Conservation (phyloP, 805 yeast genomes). For the Wickerhamiella azyma region DNA sequence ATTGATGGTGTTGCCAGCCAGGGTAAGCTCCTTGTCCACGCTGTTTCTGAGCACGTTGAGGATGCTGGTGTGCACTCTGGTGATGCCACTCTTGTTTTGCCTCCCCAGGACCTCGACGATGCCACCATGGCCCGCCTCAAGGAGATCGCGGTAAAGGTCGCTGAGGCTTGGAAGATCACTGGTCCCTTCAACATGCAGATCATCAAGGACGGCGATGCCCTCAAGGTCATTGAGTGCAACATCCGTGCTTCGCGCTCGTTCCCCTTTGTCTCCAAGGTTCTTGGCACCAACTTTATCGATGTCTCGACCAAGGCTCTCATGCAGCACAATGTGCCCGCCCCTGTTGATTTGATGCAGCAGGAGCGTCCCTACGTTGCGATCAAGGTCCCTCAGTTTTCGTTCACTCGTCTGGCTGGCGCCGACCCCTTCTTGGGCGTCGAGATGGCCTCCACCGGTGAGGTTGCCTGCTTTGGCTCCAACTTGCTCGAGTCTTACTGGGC, state of each 20-base stretch:
- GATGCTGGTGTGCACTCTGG: slow-evolving; percentile 99
- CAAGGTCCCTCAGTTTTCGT: slow-evolving; percentile 96
- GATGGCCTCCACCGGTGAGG: slow-evolving; percentile 98
- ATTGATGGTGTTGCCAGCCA: slow-evolving; percentile 90
- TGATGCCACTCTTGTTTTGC: slow-evolving; percentile 89
- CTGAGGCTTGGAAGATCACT: slow-evolving; percentile 84
- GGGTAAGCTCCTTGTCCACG: slow-evolving; percentile 84
- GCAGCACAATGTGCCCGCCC: slow-evolving; percentile 57
- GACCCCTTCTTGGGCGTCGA: slow-evolving; percentile 98
- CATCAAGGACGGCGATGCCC: slow-evolving; percentile 86
- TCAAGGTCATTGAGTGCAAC: slow-evolving; percentile 97
- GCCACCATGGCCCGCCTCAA: slow-evolving; percentile 58
- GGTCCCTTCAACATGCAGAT: slow-evolving; percentile 99
- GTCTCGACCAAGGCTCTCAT: slow-evolving; percentile 83
- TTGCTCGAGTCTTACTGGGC: slow-evolving; percentile 93
- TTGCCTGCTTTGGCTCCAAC: slow-evolving; percentile 89
- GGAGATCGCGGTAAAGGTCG: slow-evolving; percentile 86
- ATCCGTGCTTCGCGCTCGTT: slow-evolving; percentile 97
- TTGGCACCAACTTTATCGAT: slow-evolving; percentile 88
- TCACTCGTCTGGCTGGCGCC: slow-evolving; percentile 97
- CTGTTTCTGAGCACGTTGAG: slow-evolving; percentile 94
- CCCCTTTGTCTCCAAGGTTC: slow-evolving; percentile 96
- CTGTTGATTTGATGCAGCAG: slow-evolving; percentile 70
- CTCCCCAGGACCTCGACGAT: slow-evolving; percentile 70
- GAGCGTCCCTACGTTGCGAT: slow-evolving; percentile 78